A percentile compares a stretch with the other conserved stretches of the same genome.
Evolutionary conservation across 345 rosid genomes (phyloP).

Genomic region (Brassica cretica): DNA sequence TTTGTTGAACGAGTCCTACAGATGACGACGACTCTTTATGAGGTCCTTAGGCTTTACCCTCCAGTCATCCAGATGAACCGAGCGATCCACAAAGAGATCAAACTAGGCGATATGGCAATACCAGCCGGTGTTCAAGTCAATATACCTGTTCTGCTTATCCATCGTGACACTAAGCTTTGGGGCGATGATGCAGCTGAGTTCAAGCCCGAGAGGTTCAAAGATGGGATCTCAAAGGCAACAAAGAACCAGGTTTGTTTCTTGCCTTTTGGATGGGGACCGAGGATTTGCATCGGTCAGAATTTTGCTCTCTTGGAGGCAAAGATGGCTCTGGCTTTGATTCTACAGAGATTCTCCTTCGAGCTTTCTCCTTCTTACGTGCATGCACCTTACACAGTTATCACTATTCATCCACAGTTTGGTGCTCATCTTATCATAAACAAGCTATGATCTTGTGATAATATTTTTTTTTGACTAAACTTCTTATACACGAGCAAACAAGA

Average conservation of each 20-base stretch:
- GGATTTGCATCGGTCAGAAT: slow-evolving; percentile 57
- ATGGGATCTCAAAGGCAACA: slow-evolving; percentile 53
- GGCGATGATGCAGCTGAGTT: slow-evolving; percentile 61
- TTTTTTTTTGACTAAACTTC: not conserved
- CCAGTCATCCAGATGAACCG: slow-evolving; percentile 10
- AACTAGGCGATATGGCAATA: slow-evolving; percentile 43
- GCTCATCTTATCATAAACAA: slow-evolving; percentile 29
- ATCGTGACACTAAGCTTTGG: slow-evolving; percentile 53
- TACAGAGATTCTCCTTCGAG: slow-evolving; percentile 48
- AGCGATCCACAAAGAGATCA: slow-evolving; percentile 37
- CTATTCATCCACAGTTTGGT: slow-evolving; percentile 50
- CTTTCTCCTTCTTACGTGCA: slow-evolving; percentile 53
- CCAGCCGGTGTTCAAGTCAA: slow-evolving; percentile 37
- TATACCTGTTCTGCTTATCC: slow-evolving; percentile 40
- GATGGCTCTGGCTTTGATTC: slow-evolving; percentile 47
- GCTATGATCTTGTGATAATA: not conserved
- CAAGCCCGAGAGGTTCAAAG: slow-evolving; percentile 51
- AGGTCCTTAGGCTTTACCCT: slow-evolving; percentile 38
- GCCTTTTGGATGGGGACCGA: slow-evolving; percentile 35
- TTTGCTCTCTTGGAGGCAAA: slow-evolving; percentile 58
- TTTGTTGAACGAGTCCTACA: not conserved
- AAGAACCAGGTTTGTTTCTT: slow-evolving; percentile 42
- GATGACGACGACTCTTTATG: slow-evolving; percentile 37
- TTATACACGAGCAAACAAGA: not conserved
- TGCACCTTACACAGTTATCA: slow-evolving; percentile 39